Evolutionary conservation across 495 filamentous ascomycete genomes (phyloP).

Genomic region (Niebla homalea): DNA sequence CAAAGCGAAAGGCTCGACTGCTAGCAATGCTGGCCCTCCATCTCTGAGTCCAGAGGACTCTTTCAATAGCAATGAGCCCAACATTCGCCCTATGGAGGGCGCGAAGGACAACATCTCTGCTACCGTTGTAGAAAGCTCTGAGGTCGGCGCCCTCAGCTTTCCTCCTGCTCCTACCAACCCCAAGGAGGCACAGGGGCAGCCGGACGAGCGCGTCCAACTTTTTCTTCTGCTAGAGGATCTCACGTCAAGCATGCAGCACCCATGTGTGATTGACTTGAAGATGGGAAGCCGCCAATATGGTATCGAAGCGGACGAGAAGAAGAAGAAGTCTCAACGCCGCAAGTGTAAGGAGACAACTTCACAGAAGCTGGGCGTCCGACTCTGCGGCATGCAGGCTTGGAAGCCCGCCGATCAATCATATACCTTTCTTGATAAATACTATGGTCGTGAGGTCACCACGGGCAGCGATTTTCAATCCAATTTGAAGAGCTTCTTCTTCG

Average conservation of each 20-base stretch:
- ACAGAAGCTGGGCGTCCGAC: constrained; percentile 74
- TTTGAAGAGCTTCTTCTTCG: constrained; percentile 77
- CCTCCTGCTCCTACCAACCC: constrained; percentile 46
- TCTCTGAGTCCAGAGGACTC: background rate
- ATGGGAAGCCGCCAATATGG: constrained; percentile 99
- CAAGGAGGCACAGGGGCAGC: constrained; percentile 60
- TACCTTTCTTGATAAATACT: constrained; percentile 93
- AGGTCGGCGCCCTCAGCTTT: background rate
- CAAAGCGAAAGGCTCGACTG: constrained; percentile 1
- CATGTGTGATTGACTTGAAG: constrained; percentile 93
- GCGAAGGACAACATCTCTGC: background rate
- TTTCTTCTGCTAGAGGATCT: constrained; percentile 95
- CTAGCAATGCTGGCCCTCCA: background rate
- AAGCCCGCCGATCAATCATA: constrained; percentile 72
- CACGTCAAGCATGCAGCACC: constrained; percentile 89
- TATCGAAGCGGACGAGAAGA: constrained; percentile 82
- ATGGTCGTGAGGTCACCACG: constrained; percentile 75
- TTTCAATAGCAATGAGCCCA: background rate
- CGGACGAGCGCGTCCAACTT: constrained; percentile 67
- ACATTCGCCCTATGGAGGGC: background rate
- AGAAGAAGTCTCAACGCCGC: constrained; percentile 78
- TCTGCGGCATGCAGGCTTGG: constrained; percentile 96
- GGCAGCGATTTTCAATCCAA: constrained; percentile 85
- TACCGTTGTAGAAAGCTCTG: background rate
- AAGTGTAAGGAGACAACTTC: constrained; percentile 93